phyloP scores from a whole-genome alignment of 306 rosid genomes.

The Canavalia ensiformis region DNA sequence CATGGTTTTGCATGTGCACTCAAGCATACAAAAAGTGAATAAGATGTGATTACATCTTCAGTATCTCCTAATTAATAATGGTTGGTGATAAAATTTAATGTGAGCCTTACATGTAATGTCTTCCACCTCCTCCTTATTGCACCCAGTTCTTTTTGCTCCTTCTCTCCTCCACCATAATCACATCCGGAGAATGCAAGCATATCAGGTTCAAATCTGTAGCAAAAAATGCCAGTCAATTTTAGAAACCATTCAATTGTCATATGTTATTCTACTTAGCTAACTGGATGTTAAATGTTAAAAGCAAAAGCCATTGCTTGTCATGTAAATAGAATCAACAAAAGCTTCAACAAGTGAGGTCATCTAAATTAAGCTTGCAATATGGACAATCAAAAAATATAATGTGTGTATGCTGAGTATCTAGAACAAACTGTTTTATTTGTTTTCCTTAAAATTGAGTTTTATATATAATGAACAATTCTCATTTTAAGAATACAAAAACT shows the following conservation, averaged over 20 bases:
- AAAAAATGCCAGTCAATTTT: conserved; percentile 33
- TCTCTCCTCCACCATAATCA: conserved; percentile 98
- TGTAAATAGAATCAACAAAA: conserved; percentile 23
- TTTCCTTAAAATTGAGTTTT: background rate
- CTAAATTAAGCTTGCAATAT: conserved; percentile 18
- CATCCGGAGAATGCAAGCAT: conserved; percentile 99
- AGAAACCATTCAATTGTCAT: conserved; percentile 42
- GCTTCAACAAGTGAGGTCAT: background rate
- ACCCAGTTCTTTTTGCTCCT: conserved; percentile 83
- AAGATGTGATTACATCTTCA: conserved; percentile 17
- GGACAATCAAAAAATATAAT: background rate
- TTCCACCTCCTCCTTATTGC: conserved; percentile 97
- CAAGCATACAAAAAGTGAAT: conserved; percentile 25
- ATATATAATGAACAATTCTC: too few species aligned
- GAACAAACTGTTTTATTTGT: background rate
- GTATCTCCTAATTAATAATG: conserved; percentile 38
- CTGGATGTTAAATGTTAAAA: conserved; percentile 24
- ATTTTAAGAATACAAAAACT: too few species aligned
- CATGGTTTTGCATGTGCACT: background rate
- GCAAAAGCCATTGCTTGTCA: conserved; percentile 13
- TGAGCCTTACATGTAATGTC: conserved; percentile 84
- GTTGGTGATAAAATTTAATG: conserved; percentile 37
- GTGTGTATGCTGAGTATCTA: background rate
- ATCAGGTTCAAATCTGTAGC: conserved; percentile 93
- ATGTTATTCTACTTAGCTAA: conserved; percentile 21